Evolutionary conservation across 1,284 basidiomycete genomes (phyloP), one percentile per base, ranked within the genome.

Genomic region (Naganishia sp.): DNA sequence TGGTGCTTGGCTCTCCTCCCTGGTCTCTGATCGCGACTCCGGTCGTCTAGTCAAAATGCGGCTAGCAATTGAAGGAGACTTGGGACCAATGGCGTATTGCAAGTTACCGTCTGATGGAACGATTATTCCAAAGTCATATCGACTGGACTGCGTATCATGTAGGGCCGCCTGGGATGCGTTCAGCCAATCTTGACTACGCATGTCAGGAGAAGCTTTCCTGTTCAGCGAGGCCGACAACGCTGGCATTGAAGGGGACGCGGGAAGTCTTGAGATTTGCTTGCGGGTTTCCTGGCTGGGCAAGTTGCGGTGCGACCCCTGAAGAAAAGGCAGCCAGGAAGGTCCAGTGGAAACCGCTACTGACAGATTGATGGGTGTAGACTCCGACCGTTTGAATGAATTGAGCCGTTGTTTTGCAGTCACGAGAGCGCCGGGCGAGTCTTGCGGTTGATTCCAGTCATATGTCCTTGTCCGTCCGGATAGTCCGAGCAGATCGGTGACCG

Each of bases 171-270:
- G 59, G 3, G 59, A 61, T 9, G 59, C 39, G n/a, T 61, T 61
- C 59, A 61, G 59, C 59, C 59, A 61, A 11, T 21, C 43, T n/a
- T 61, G 59, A 9, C 53, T 52, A 10, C 59, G 59, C 39, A 61
- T 9, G 28, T 61, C 59, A 2, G 59, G 42, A 18, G 61, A 11
- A 16, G 46, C n/a, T 23, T 44, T 28, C 0, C 43, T 42, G 18
- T 45, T 33, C 39, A 66, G 48, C 6, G 48, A 44, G 7, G 56
- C 39, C 33, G 64, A 66, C 4, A 66, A 28, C 16, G 52, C 52
- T 5, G 64, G 64, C 64, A 66, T 66, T 4, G 64, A 66, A 2
- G 64, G 64, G 10, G 64, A 66, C 15, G 39, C 25, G 13, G 64
- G 64, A 16, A 66, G 18, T 31, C 43, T 28, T 18, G 18, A 39